Evolutionary conservation across 768 basidiomycete genomes (phyloP), one percentile per base, ranked within the genome.

Genomic region (Collybia sp.): DNA sequence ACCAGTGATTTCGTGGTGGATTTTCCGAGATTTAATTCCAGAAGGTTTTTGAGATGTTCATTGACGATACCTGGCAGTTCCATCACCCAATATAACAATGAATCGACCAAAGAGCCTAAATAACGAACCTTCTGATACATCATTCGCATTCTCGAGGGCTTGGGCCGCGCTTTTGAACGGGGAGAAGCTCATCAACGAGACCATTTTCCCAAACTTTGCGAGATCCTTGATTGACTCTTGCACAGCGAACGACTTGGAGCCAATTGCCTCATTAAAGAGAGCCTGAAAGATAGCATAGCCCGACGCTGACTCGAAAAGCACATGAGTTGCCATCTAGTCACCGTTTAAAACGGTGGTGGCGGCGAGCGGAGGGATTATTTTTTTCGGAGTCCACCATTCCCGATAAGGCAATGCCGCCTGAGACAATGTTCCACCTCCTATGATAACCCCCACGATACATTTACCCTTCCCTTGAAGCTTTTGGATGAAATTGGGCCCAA

Each of bases 161-260:
- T 94, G 85, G 0, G 90, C 93, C 17, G 93, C 92, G 49, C 74
- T 93, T 66, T 90, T 91, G 76, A 95, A 98, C 0, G 95, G 94
- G 45, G 85, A 79, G 72, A 97, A 98, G 63, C 89, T 93, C 64
- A 87, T 63, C 60, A 97, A 69, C 57, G 83, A 75, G 51, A 96
- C 90, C 88, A 95, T 93, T 73, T 92, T 93, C 48, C 79, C 74
- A 65, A 98, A 97, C 66, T 88, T 93, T 54, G 80, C 70, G 54
- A 93, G 73, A 67, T 97, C 92, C 53, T 76, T 76, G 59, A 97
- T 85, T 36, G 90, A 90, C 46, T 87, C 82, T 67, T 95, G 94
- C 35, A 92, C 83, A 30, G 78, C 76, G 59, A 75, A 73, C 30
- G 87, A 81, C 59, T 84, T 82, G 41, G 88, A 74, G 16, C 85